phyloP scores from a whole-genome alignment of 768 basidiomycete genomes.

The Suillus cothurnatus region DNA sequence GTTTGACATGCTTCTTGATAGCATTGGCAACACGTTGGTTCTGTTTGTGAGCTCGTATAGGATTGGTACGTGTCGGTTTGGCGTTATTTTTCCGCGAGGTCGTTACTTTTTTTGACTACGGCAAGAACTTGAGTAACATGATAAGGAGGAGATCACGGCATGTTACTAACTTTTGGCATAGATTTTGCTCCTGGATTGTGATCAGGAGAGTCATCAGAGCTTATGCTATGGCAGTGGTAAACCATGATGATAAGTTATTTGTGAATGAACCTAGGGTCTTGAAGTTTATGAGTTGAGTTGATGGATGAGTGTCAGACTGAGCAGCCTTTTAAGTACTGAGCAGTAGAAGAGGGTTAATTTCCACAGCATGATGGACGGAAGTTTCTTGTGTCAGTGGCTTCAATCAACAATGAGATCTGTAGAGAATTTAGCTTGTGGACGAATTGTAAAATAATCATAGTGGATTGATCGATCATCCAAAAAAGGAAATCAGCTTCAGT shows the following conservation, averaged over 20 bases:
- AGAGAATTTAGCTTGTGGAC: not conserved
- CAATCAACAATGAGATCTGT: slow-evolving; percentile 23
- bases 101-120: slow-evolving; percentile 8
- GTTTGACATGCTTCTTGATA: slow-evolving; percentile 22
- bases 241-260: slow-evolving; percentile 5
- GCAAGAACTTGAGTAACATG: not conserved
- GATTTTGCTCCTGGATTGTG: not conserved
- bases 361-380: slow-evolving; percentile 1
- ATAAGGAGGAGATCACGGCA: not conserved
- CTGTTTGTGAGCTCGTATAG: not conserved
- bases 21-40: slow-evolving; percentile 24
- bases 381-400: not conserved
- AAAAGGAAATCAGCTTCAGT: slow-evolving; percentile 14
- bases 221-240: slow-evolving; percentile 6
- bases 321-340: not conserved
- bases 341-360: not conserved
- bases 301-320: not conserved
- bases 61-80: slow-evolving; percentile 5
- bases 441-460: slow-evolving; percentile 1
- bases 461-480: slow-evolving; percentile 13
- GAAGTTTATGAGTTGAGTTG: slow-evolving; percentile 1
- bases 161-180: slow-evolving; percentile 2
- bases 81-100: slow-evolving; percentile 6
- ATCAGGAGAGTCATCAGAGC: slow-evolving; percentile 4
- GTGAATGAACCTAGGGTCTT: slow-evolving; percentile 14